phyloP scores from a whole-genome alignment of 2,329 filamentous ascomycete genomes.

The Colletotrichum gloeosporioides region DNA sequence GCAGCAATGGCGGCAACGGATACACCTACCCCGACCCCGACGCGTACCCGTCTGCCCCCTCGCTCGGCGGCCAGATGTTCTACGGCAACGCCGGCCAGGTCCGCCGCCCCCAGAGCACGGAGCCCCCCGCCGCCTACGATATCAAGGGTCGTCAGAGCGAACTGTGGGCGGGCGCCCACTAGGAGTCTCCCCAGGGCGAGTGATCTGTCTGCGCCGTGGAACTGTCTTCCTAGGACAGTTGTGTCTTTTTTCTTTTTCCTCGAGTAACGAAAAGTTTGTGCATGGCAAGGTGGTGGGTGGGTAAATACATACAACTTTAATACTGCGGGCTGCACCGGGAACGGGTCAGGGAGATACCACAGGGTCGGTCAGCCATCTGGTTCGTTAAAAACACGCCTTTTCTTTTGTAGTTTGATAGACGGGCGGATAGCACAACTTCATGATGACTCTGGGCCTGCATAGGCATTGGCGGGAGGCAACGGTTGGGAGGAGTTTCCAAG shows the following conservation, averaged over 20 bases:
- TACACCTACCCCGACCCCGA: conserved; percentile 89
- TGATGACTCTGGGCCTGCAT: conserved; percentile 14
- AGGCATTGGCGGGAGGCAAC: conserved; percentile 17
- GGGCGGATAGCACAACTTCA: conserved; percentile 20
- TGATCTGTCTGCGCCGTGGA: neutral
- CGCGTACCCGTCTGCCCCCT: conserved; percentile 63
- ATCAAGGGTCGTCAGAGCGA: conserved; percentile 62
- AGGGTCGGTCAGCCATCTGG: conserved; percentile 9
- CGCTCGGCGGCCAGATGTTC: conserved; percentile 72
- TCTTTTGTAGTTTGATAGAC: conserved; percentile 18
- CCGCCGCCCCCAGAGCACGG: conserved; percentile 76
- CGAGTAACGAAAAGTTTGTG: conserved; percentile 15
- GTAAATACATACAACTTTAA: conserved; percentile 26
- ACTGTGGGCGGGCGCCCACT: conserved; percentile 58
- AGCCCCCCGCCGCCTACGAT: conserved; percentile 68
- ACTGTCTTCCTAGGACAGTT: neutral
- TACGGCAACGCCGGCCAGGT: conserved; percentile 70
- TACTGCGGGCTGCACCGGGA: conserved; percentile 15
- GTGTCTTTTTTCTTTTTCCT: neutral
- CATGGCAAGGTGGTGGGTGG: conserved; percentile 19
- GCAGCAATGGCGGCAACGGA: conserved; percentile 55
- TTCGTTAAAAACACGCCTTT: conserved; percentile 12
- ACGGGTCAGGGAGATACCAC: conserved; percentile 18
- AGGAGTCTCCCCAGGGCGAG: conserved; percentile 17
- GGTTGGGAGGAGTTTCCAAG: conserved; percentile 13